Base-by-base conservation (phyloP, 2,329 filamentous ascomycete species). In the Chaetomium globosum region DNA sequence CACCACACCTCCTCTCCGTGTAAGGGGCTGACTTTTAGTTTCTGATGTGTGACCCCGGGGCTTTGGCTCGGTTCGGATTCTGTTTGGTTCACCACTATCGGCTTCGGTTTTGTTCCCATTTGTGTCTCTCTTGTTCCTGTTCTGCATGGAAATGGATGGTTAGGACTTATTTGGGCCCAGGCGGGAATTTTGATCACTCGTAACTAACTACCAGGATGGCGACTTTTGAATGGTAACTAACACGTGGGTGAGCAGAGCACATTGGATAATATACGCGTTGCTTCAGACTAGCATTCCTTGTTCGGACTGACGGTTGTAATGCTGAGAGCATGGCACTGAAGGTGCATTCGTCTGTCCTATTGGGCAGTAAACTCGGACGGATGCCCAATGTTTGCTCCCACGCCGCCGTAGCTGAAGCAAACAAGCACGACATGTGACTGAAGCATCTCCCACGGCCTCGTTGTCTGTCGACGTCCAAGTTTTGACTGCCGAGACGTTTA, bases 181-280 rank as follows among this genome's bases (percentile, higher is more conserved):
- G 4, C 21, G 59, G 49, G 23, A 43, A 52, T 62, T n/a, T 56
- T 23, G 49, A 59, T 56, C 31, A 51, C 48, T 51, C 39, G 55
- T 39, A 59, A 39, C 33, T 36, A 36, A 36, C 33, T 36, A 36
- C 23, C 21, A 3, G 55, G 36, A 28, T 36, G n/a, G 49, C 36
- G 43, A n/a, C 28, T 23, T 43, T 36, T 36, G 33, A 12, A 10
- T 7, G 54, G 43, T 58, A 36, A 39, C 28, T 31, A 23, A 33
- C 23, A 21, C 33, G 58, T 36, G 58, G 58, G 48, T 36, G 36
- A 63, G 49, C 51, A 54, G 51, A 57, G 36, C 53, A 55, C 49
- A 46, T 57, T 65, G 59, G 59, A 63, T 60, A 63, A 48, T 65
- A 60, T 39, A 58, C 36, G 36, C 53, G 19, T 61, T 56, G 12